phyloP scores from a whole-genome alignment of 2,329 filamentous ascomycete genomes.

The Neonectria punicea region DNA sequence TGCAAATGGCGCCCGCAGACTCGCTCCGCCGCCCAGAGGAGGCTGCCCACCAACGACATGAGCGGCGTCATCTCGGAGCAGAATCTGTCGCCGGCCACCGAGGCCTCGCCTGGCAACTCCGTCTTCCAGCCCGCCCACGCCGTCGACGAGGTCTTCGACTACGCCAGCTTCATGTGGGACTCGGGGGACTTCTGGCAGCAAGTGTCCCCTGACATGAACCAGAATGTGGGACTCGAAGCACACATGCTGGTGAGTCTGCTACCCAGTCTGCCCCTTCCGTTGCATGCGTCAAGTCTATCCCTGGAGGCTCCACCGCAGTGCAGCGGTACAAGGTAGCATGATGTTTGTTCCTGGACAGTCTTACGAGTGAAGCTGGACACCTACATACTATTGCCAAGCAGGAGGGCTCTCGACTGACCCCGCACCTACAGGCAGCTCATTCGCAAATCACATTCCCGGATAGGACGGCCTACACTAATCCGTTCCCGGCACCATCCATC shows the following conservation, averaged over 20 bases:
- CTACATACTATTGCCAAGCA: neutral
- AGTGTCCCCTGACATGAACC: conserved; percentile 40
- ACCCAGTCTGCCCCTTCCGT: neutral
- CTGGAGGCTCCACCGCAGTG: conserved; percentile 17
- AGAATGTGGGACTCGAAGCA: conserved; percentile 37
- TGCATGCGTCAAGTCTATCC: conserved; percentile 14
- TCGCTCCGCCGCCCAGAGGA: conserved; percentile 36
- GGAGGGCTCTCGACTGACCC: neutral
- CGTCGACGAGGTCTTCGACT: conserved; percentile 58
- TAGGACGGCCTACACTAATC: conserved; percentile 32
- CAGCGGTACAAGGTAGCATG: neutral
- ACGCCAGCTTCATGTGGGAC: conserved; percentile 62
- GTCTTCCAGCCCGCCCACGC: conserved; percentile 44
- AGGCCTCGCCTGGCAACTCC: conserved; percentile 42
- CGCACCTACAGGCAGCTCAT: conserved; percentile 29
- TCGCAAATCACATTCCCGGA: conserved; percentile 40
- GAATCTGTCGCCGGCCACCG: conserved; percentile 42
- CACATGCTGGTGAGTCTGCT: conserved; percentile 35
- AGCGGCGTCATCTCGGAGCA: conserved; percentile 27
- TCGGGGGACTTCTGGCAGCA: conserved; percentile 50
- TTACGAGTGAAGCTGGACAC: neutral
- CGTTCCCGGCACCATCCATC: conserved; percentile 36
- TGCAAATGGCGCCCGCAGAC: conserved; percentile 59
- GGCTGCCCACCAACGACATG: conserved; percentile 22
- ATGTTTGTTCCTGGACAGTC: neutral